A percentile compares a stretch with the other conserved stretches of the same genome.
Conservation (phyloP, 768 basidiomycete species). For the Pleurotus djamor region DNA sequence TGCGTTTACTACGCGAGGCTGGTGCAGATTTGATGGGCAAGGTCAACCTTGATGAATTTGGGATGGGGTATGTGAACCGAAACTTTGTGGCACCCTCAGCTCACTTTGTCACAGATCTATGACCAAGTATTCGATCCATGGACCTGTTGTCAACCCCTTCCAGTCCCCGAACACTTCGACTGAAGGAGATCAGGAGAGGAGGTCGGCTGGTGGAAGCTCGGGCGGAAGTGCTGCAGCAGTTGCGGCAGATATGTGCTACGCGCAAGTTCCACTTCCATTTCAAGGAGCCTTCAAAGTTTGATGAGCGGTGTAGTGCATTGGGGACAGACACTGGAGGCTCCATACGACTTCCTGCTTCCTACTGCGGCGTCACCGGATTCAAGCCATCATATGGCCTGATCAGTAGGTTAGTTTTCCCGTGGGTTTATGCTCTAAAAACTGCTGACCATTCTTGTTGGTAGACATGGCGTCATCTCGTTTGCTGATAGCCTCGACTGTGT, state of each 20-base stretch:
- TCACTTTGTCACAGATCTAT: constrained; percentile 52
- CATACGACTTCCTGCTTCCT: constrained; percentile 88
- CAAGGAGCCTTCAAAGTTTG: background rate
- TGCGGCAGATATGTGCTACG: constrained; percentile 77
- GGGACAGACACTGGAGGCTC: constrained; percentile 98
- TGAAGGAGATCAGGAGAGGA: constrained; percentile 30
- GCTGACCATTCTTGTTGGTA: constrained; percentile 19
- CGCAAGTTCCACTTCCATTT: constrained; percentile 48
- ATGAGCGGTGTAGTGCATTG: constrained; percentile 56
- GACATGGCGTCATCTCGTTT: constrained; percentile 90
- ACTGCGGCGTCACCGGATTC: constrained; percentile 88
- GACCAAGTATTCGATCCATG: constrained; percentile 71
- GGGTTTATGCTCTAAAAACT: background rate
- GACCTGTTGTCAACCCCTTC: constrained; percentile 79
- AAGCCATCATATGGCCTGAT: constrained; percentile 95
- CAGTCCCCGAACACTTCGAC: constrained; percentile 19
- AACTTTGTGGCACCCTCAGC: background rate
- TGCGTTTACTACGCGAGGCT: constrained; percentile 50
- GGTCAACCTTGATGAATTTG: constrained; percentile 97
- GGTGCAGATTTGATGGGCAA: constrained; percentile 84
- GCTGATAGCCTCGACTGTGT: constrained; percentile 97
- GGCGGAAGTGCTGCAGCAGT: constrained; percentile 96
- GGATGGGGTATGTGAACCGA: constrained; percentile 77
- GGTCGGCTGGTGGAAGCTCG: constrained; percentile 90
- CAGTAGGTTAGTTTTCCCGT: constrained; percentile 56